Conservation (phyloP, 495 filamentous ascomycete genomes). For the Cairneyella variabilis region DNA sequence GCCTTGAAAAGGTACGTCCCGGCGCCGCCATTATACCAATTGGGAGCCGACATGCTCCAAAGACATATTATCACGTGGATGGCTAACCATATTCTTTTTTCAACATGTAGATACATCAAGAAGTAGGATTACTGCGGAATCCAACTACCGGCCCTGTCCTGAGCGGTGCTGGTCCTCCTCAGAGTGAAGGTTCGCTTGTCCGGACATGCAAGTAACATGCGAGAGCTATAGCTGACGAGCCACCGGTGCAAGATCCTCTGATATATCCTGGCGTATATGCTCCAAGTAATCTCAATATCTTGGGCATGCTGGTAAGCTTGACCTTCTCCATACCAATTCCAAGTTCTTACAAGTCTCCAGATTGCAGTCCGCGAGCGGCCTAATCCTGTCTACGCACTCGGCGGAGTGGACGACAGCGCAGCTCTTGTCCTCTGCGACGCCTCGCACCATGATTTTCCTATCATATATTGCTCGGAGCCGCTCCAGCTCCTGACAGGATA, state of each 20-base stretch:
- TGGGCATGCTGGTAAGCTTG: slow-evolving; percentile 40
- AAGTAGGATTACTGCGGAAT: too few relatives aligned
- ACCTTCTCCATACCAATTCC: background rate
- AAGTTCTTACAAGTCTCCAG: slow-evolving; percentile 22
- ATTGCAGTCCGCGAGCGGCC: slow-evolving; percentile 36
- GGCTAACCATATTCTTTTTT: background rate
- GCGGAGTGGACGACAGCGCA: slow-evolving; percentile 42
- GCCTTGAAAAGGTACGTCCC: background rate
- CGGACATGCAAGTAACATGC: background rate
- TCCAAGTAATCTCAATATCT: slow-evolving; percentile 41
- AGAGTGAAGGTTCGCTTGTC: background rate
- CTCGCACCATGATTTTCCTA: slow-evolving; percentile 37
- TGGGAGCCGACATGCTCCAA: background rate
- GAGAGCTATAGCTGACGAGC: background rate
- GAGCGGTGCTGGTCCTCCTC: background rate
- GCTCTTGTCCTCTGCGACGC: slow-evolving; percentile 48
- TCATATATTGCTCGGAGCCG: slow-evolving; percentile 44
- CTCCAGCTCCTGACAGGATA: slow-evolving; percentile 46
- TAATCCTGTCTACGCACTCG: slow-evolving; percentile 40
- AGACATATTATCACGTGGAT: background rate
- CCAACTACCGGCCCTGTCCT: background rate
- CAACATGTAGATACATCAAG: background rate
- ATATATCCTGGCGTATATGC: slow-evolving; percentile 47
- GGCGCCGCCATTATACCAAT: background rate
- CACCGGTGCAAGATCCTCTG: slow-evolving; percentile 27